A percentile compares a stretch with the other conserved stretches of the same genome.
Conservation (phyloP, 768 basidiomycete species). For the Rhizopogon roseolus region DNA sequence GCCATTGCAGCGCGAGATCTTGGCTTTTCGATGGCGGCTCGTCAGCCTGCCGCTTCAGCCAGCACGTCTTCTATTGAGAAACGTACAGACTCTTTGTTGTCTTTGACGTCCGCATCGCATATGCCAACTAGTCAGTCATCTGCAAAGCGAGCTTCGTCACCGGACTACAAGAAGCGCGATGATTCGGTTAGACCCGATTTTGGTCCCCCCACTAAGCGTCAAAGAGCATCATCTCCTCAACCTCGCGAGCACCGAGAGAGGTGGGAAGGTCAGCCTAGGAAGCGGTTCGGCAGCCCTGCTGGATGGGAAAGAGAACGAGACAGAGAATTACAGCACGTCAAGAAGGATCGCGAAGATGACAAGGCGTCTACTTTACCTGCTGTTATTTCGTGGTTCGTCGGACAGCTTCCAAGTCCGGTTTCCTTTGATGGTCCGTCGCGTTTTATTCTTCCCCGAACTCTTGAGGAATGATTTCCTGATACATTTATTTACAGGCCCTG, state of each 20-base stretch:
- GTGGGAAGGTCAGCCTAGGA: conserved; percentile 30
- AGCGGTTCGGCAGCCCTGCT: conserved; percentile 36
- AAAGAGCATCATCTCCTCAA: conserved; percentile 42
- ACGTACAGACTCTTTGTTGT: conserved; percentile 32
- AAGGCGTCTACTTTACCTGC: conserved; percentile 44
- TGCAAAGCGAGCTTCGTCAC: conserved; percentile 27
- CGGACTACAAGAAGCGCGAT: conserved; percentile 36
- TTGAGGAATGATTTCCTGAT: neutral
- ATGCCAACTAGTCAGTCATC: conserved; percentile 17
- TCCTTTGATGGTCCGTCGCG: conserved; percentile 54
- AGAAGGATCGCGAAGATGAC: conserved; percentile 42
- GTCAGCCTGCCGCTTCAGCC: conserved; percentile 18
- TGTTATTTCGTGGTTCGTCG: conserved; percentile 81
- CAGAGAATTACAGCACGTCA: conserved; percentile 33
- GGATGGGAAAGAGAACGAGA: conserved; percentile 44
- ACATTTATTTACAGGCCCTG: conserved; percentile 54
- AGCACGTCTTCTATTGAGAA: conserved; percentile 21
- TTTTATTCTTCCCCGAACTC: neutral
- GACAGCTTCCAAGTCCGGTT: conserved; percentile 63
- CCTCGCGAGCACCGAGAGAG: conserved; percentile 42
- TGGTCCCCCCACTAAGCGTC: conserved; percentile 38
- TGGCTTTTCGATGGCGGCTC: conserved; percentile 59
- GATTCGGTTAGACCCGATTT: conserved; percentile 34
- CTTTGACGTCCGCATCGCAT: conserved; percentile 24
- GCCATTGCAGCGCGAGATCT: conserved; percentile 87